Evolutionary conservation across 2,329 filamentous ascomycete species (phyloP).

Genomic region (Exophiala calicioides): DNA sequence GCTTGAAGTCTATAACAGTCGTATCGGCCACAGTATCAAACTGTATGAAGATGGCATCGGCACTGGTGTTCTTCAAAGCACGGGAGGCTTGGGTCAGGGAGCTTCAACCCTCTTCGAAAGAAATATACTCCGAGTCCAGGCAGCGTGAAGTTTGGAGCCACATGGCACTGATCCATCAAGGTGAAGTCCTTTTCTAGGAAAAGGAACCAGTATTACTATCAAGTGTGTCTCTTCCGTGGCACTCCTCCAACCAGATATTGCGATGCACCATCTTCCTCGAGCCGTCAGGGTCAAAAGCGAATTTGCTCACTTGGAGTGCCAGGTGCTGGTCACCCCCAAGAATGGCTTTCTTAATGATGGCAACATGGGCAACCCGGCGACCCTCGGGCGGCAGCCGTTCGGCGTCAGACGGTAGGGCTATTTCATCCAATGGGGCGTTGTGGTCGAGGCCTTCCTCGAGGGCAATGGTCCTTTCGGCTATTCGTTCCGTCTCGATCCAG

Average conservation of each 20-base stretch:
- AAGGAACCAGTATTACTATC: too few relatives aligned
- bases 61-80: too few relatives aligned
- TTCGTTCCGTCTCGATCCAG: conserved; percentile 8
- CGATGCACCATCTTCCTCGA: conserved; percentile 11
- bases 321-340: conserved; percentile 6
- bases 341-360: conserved; percentile 7
- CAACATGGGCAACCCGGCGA: conserved; percentile 12
- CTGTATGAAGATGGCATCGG: too few relatives aligned
- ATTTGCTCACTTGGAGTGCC: conserved; percentile 14
- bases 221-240: too few relatives aligned
- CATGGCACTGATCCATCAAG: too few relatives aligned
- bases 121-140: too few relatives aligned
- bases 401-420: neutral
- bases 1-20: too few relatives aligned
- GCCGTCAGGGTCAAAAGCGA: neutral
- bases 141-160: too few relatives aligned
- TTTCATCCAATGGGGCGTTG: neutral
- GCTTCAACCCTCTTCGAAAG: too few relatives aligned
- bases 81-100: too few relatives aligned
- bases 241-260: conserved; percentile 18
- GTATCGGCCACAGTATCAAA: too few relatives aligned
- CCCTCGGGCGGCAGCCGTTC: conserved; percentile 12
- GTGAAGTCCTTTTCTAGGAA: too few relatives aligned
- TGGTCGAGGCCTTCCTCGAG: conserved; percentile 13
- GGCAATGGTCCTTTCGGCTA: conserved; percentile 18